Percentiles rank a stretch among this genome's conserved stretches.
Evolutionary conservation across 2,329 filamentous ascomycete species (phyloP).

Genomic region (Sarocladium brachiariae): DNA sequence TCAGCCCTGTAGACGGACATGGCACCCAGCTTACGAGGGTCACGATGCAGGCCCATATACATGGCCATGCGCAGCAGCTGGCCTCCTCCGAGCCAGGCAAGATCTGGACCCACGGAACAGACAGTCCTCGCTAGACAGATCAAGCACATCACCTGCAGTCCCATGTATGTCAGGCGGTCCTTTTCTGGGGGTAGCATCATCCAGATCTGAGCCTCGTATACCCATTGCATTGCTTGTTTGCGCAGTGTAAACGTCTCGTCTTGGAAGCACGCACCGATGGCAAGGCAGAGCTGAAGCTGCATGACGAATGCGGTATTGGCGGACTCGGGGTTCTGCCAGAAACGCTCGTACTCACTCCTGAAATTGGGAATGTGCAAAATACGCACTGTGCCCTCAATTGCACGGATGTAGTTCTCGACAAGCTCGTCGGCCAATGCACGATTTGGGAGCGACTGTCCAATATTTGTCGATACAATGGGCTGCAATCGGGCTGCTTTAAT

Average conservation of each 20-base stretch:
- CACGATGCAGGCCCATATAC: conserved; percentile 52
- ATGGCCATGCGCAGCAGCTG: conserved; percentile 46
- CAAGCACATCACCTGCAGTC: conserved; percentile 46
- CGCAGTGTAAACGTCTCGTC: conserved; percentile 39
- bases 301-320: conserved; percentile 39
- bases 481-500: conserved; percentile 35
- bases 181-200: conserved; percentile 41
- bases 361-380: conserved; percentile 54
- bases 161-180: conserved; percentile 38
- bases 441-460: conserved; percentile 32
- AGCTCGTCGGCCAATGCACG: conserved; percentile 40
- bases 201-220: conserved; percentile 47
- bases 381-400: conserved; percentile 49
- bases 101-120: conserved; percentile 40
- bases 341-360: conserved; percentile 42
- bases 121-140: conserved; percentile 42
- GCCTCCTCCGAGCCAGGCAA: conserved; percentile 46
- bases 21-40: conserved; percentile 39
- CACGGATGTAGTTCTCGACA: conserved; percentile 46
- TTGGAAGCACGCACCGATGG: conserved; percentile 41
- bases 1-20: conserved; percentile 43
- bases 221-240: conserved; percentile 38
- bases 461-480: conserved; percentile 26
- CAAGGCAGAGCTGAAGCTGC: conserved; percentile 48
- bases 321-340: conserved; percentile 36